A percentile compares a stretch with the other conserved stretches of the same genome.
Evolutionary conservation across 2,329 filamentous ascomycete genomes (phyloP).

Genomic region (Colletotrichum endophyticum): DNA sequence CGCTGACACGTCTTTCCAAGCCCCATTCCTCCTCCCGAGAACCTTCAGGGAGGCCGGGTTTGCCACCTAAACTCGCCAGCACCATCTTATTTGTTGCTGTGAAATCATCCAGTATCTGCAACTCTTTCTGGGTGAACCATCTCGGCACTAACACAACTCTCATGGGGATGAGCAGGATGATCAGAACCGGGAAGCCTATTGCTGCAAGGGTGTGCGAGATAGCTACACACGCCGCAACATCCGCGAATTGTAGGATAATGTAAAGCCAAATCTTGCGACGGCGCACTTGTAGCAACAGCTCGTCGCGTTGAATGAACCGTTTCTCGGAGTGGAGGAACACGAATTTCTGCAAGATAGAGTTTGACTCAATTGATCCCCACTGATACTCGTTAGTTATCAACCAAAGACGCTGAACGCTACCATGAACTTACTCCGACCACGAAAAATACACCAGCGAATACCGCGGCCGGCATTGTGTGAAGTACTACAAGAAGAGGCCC

Average conservation of each 20-base stretch:
- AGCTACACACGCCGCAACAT: conserved; percentile 58
- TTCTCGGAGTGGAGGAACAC: conserved; percentile 37
- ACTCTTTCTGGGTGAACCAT: conserved; percentile 53
- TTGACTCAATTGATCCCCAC: conserved; percentile 53
- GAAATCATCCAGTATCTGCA: conserved; percentile 55
- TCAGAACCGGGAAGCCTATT: conserved; percentile 63
- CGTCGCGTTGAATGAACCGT: conserved; percentile 49
- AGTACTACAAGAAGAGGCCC: conserved; percentile 49
- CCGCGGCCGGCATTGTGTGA: conserved; percentile 56
- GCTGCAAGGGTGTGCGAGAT: conserved; percentile 65
- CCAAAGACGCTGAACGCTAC: not conserved
- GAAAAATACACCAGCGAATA: conserved; percentile 63
- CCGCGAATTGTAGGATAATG: conserved; percentile 53
- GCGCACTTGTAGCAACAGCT: conserved; percentile 48
- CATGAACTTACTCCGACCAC: conserved; percentile 50
- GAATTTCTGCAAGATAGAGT: conserved; percentile 57
- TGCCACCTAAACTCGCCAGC: conserved; percentile 55
- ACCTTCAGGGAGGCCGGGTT: conserved; percentile 41
- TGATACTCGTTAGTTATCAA: conserved; percentile 10
- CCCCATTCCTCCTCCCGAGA: conserved; percentile 23
- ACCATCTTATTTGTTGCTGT: conserved; percentile 59
- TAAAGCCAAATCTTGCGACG: conserved; percentile 53
- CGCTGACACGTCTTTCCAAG: conserved; percentile 13
- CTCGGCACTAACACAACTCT: conserved; percentile 53
- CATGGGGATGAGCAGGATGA: conserved; percentile 59